Evolutionary conservation across 768 basidiomycete genomes (phyloP), one percentile per base, ranked within the genome.

Genomic region (Clavulina sp.): DNA sequence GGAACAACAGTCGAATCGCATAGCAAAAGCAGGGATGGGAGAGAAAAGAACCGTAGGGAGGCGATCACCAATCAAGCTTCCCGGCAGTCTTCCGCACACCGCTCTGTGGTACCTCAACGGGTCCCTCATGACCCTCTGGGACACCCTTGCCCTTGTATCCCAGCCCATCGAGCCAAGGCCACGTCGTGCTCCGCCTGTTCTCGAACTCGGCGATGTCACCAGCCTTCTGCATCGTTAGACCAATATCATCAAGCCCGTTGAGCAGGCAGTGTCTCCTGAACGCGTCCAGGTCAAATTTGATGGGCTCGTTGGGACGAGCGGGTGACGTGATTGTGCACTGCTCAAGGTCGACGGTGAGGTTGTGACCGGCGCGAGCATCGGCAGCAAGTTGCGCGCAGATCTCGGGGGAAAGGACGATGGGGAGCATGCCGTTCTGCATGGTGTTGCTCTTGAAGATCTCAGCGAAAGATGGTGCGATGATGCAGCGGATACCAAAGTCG

Each of bases 81-180:
- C n/a, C n/a, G n/a, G n/a, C n/a, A n/a, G n/a, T n/a, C n/a, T n/a
- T n/a, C n/a, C n/a, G n/a, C n/a, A n/a, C n/a, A n/a, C n/a, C n/a
- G n/a, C n/a, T n/a, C n/a, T n/a, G n/a, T n/a, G n/a, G n/a, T n/a
- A n/a, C n/a, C n/a, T n/a, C n/a, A n/a, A n/a, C n/a, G n/a, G n/a
- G n/a, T n/a, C n/a, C n/a, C n/a, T n/a, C n/a, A n/a, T n/a, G n/a
- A n/a, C n/a, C n/a, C n/a, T n/a, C n/a, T n/a, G n/a, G n/a, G n/a
- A n/a, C 75, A 43, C 80, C 82, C 61, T 80, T 73, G 51, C 61
- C 65, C n/a, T n/a, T n/a, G 68, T 89, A 95, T 26, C 89, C 89
- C 56, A 93, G 84, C 32, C 93, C 95, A 61, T 99, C 87, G 63
- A 96, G 67, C 95, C 95, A 99, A 4, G 95, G 85, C 89, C 91